phyloP scores from a whole-genome alignment of 108 stramenopile species.

The Cyclostephanos tholiformis region DNA sequence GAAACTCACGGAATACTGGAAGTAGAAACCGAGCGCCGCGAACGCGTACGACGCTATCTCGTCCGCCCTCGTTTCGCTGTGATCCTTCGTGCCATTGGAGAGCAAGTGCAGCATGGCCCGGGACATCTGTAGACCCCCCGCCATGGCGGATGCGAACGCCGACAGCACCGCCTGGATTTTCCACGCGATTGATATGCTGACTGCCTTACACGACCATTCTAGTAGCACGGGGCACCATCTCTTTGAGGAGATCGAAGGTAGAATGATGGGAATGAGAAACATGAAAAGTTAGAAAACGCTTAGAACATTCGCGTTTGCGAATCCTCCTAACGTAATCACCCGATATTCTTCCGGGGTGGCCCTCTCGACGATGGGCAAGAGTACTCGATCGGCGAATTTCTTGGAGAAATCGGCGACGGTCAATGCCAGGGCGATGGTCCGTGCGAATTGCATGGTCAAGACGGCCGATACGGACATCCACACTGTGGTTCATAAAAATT shows the following conservation, averaged over 20 bases:
- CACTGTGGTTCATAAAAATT: conserved; percentile 36
- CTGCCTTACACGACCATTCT: conserved; percentile 69
- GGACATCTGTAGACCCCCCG: conserved; percentile 90
- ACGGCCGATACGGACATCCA: conserved; percentile 92
- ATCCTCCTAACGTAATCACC: no score
- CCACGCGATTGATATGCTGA: conserved; percentile 93
- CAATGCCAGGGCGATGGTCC: conserved; percentile 83
- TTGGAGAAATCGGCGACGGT: conserved; percentile 83
- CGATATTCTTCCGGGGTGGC: conserved; percentile 81
- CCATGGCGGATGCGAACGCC: conserved; percentile 86
- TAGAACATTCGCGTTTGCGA: no score
- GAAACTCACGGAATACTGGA: conserved; percentile 80
- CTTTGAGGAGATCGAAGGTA: conserved; percentile 3
- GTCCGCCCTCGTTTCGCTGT: conserved; percentile 75
- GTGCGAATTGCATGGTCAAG: conserved; percentile 87
- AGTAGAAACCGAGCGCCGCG: conserved; percentile 83
- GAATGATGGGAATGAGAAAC: not conserved
- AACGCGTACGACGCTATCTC: conserved; percentile 84
- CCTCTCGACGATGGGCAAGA: conserved; percentile 66
- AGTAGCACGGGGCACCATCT: conserved; percentile 79
- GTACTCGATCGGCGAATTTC: conserved; percentile 60
- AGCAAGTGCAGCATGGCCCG: conserved; percentile 60
- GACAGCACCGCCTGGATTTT: conserved; percentile 85
- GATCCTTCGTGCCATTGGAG: conserved; percentile 57
- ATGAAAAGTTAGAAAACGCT: no score